Evolutionary conservation across 352 stramenopile genomes (phyloP).

Genomic region (Globisporangium acanthophoron): DNA sequence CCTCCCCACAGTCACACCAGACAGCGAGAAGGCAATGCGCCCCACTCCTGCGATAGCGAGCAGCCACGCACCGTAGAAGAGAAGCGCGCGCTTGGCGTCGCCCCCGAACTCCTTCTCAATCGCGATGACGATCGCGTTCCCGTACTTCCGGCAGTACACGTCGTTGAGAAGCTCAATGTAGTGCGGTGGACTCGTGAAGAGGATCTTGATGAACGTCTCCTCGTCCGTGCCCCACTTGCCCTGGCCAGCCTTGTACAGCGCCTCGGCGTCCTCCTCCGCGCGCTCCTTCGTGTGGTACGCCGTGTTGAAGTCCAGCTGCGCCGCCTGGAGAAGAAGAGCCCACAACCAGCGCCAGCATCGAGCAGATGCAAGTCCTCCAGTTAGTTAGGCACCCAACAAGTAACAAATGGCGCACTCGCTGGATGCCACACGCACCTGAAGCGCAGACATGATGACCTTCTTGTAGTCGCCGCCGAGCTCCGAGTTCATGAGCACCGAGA

Average conservation of each 20-base stretch:
- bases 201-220: constrained; percentile 48
- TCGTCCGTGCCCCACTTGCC: constrained; percentile 76
- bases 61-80: constrained; percentile 47
- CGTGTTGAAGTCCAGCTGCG: constrained; percentile 31
- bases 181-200: constrained; percentile 54
- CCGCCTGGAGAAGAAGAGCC: constrained; percentile 1
- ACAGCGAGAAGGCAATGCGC: no score
- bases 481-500: constrained; percentile 54
- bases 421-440: constrained; percentile 30
- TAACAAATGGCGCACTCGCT: no score
- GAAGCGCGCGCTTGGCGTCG: constrained; percentile 47
- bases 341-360: not conserved
- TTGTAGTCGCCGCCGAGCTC: constrained; percentile 67
- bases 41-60: no score
- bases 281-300: constrained; percentile 49
- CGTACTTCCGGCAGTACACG: constrained; percentile 64
- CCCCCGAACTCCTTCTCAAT: constrained; percentile 66
- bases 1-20: no score
- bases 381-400: not conserved
- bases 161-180: constrained; percentile 56
- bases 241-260: constrained; percentile 65
- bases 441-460: constrained; percentile 52
- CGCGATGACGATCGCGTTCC: constrained; percentile 46
- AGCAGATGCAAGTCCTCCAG: not conserved
- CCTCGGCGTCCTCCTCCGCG: constrained; percentile 48